Base-by-base conservation (phyloP, 164 flowering plant genomes). In the Stephania yunnanensis region DNA sequence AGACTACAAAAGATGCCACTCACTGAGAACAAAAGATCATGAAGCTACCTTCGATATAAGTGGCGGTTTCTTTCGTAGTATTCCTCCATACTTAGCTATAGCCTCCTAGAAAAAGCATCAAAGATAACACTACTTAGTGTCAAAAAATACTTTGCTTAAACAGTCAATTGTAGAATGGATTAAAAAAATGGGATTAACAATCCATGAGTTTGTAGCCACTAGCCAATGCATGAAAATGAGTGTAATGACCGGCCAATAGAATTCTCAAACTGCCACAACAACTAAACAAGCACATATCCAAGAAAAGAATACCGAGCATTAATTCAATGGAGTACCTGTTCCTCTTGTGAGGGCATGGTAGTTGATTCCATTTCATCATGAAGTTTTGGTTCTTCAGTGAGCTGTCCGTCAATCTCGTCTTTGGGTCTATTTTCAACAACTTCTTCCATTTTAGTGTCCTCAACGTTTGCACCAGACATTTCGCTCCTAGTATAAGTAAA, bases 41-140 rank as follows among this genome's bases (percentile, higher is more conserved):
- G n/a, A 50, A 8, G 50, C 44, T 80, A 94, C 98, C 94, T 94
- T 92, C 66, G 97, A 87, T 66, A 94, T 94, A 46, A 94, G 84
- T 29, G 98, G 97, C 69, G 88, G 88, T 80, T 89, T 93, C 85
- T 83, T 93, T 7, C 92, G 92, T 74, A 90, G 6, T 17, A 93
- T 74, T 68, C 97, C 98, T 71, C 97, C 98, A 81, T 93, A 93
- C 84, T 93, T 93, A 70, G 90, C 71, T 5, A 61, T 65, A 77
- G 83, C 93, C 82, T 91, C 98, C 98, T 93, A 81, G 68, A 83
- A 46, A 82, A 82, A 31, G 75, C 25, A 73, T 58, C 20, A n/a
- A 58, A 78, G 44, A 69, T 70, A n/a, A 22, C 42, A 52, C 7
- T 4, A 53, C 31, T 64, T 42, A 48, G 30, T 15, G 15, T 17